phyloP scores from a whole-genome alignment of 2,329 filamentous ascomycete genomes.

The Samsoniella hepiali region DNA sequence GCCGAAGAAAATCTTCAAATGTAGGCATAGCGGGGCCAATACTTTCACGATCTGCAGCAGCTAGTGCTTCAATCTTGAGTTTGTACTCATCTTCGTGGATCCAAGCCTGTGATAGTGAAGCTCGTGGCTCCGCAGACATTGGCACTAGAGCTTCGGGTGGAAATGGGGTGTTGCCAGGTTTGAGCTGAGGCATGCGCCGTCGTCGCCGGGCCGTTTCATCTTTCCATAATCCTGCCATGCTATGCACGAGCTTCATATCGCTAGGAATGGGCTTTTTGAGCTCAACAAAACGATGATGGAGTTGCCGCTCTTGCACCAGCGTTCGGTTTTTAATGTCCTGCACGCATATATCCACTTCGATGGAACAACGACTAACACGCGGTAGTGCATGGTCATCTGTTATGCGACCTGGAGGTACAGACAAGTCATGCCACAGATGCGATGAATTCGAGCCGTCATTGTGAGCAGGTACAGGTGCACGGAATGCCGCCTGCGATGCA shows the following conservation, averaged over 20 bases:
- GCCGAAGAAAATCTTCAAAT: conserved; percentile 65
- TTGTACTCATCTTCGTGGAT: conserved; percentile 86
- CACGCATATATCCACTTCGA: conserved; percentile 87
- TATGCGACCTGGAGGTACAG: conserved; percentile 51
- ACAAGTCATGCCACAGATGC: conserved; percentile 78
- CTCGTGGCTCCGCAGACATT: conserved; percentile 80
- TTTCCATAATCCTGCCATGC: conserved; percentile 90
- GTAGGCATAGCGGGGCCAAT: conserved; percentile 40
- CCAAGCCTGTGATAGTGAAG: conserved; percentile 75
- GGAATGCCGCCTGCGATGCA: conserved; percentile 66
- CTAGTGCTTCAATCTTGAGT: conserved; percentile 60
- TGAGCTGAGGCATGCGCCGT: conserved; percentile 61
- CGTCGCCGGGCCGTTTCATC: conserved; percentile 82
- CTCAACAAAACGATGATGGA: conserved; percentile 88
- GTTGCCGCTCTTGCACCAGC: conserved; percentile 67
- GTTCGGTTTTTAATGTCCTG: conserved; percentile 83
- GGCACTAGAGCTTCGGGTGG: conserved; percentile 76
- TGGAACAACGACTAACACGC: conserved; percentile 78
- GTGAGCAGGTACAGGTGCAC: conserved; percentile 69
- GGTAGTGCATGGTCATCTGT: conserved; percentile 62
- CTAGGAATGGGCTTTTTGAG: conserved; percentile 57
- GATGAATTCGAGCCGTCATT: conserved; percentile 55
- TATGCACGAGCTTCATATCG: conserved; percentile 82
- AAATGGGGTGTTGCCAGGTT: conserved; percentile 71
- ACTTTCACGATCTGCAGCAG: conserved; percentile 58